phyloP scores from a whole-genome alignment of 441 rosid genomes.

The Pelargonium myrrhifolium region DNA sequence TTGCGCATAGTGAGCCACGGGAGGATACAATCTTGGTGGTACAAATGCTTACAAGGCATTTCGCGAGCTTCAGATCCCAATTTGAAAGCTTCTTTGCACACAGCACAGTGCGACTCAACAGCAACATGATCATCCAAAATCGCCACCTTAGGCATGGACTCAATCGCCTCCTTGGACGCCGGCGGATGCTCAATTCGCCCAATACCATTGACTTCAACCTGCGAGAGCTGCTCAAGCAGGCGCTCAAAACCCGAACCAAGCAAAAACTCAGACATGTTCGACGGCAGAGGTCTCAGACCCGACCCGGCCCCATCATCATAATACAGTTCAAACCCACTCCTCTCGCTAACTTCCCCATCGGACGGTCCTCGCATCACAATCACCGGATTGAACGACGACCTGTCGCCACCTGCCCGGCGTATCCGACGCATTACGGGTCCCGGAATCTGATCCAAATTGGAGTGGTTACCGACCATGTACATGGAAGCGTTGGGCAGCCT shows the following conservation, averaged over 20 bases:
- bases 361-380: neutral
- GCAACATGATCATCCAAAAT: constrained; percentile 33
- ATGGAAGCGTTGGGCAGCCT: neutral
- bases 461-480: neutral
- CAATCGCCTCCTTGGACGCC: constrained; percentile 28
- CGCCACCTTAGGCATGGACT: constrained; percentile 57
- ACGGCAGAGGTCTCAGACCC: constrained; percentile 62
- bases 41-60: neutral
- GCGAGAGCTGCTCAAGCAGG: constrained; percentile 62
- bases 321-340: constrained; percentile 43
- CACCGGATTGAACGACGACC: constrained; percentile 12
- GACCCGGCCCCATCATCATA: constrained; percentile 79
- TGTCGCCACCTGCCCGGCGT: constrained; percentile 17
- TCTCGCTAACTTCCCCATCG: constrained; percentile 19
- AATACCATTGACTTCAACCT: constrained; percentile 55
- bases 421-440: constrained; percentile 15
- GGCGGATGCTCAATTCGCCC: constrained; percentile 64
- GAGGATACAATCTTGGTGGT: neutral
- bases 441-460: neutral
- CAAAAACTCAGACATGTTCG: constrained; percentile 65
- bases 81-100: constrained; percentile 68
- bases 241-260: constrained; percentile 78
- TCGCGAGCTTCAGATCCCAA: constrained; percentile 32
- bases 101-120: constrained; percentile 68
- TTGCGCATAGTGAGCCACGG: constrained; percentile 80